A percentile compares a stretch with the other conserved stretches of the same genome.
These are phyloP conservation scores for Casuarina cunninghamiana DNA, from an alignment of 306 rosid species.

Conservation along the genomic window DNA sequence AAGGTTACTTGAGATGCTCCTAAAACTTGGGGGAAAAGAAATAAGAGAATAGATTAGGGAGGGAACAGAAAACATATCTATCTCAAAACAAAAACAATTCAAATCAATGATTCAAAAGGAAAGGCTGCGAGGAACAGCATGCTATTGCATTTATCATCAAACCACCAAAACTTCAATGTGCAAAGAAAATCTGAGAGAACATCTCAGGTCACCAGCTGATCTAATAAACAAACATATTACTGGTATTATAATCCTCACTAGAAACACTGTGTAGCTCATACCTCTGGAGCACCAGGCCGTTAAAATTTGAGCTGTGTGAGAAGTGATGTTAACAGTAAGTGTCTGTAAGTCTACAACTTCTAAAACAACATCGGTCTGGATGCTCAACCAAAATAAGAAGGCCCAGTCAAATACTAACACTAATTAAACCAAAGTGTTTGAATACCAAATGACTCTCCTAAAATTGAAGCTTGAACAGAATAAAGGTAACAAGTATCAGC, in stretches of 20 bases:
- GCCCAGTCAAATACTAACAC: background rate
- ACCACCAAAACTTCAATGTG: background rate
- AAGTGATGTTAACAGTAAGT: background rate
- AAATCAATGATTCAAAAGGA: background rate
- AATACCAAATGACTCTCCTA: background rate
- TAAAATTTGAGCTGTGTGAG: background rate
- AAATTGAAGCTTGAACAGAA: background rate
- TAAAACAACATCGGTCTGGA: background rate
- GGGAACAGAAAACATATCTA: conserved; percentile 9
- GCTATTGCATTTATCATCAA: background rate
- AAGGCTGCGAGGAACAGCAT: background rate
- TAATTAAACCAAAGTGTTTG: background rate
- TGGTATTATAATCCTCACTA: background rate
- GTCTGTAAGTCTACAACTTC: background rate
- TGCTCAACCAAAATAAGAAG: background rate
- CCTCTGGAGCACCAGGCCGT: background rate
- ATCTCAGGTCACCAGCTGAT: background rate
- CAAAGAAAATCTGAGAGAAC: conserved; percentile 2
- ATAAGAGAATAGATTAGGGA: conserved; percentile 7
- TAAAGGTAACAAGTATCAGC: background rate
- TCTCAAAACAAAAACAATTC: conserved; percentile 2
- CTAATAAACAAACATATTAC: background rate
- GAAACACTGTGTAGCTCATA: background rate
- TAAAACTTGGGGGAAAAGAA: conserved; percentile 17
- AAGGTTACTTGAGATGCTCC: conserved; percentile 29